These are phyloP conservation scores for Rhizopogon vulgaris DNA, from an alignment of 768 basidiomycete genomes.

Conservation along the genomic window DNA sequence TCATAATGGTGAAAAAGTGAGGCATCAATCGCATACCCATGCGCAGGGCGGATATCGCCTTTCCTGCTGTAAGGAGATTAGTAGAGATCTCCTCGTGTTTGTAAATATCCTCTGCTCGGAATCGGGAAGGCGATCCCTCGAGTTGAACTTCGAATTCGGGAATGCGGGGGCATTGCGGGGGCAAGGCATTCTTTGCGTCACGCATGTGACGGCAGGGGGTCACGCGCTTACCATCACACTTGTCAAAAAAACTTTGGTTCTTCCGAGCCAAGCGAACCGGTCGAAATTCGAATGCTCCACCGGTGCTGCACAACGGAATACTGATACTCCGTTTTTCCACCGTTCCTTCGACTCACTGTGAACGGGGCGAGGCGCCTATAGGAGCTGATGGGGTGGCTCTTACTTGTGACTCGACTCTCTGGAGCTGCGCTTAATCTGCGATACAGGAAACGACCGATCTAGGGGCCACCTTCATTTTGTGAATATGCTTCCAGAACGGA, in stretches of 20 bases:
- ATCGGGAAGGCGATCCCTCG: slow-evolving; percentile 8
- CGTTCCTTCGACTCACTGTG: neutral
- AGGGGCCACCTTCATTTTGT: slow-evolving; percentile 24
- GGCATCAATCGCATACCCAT: neutral
- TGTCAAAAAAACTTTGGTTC: neutral
- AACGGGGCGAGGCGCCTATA: neutral
- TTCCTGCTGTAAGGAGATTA: slow-evolving; percentile 7
- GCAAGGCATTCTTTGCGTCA: slow-evolving; percentile 4
- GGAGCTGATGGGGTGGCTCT: slow-evolving; percentile 4
- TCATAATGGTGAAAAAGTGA: neutral
- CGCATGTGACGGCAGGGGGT: slow-evolving; percentile 2
- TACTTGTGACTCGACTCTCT: slow-evolving; percentile 3
- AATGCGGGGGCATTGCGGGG: slow-evolving; percentile 6
- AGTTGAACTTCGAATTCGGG: neutral
- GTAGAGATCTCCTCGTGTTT: slow-evolving; percentile 7
- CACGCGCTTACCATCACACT: slow-evolving; percentile 11
- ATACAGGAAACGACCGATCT: slow-evolving; percentile 21
- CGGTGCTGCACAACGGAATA: slow-evolving; percentile 1
- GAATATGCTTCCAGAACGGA: slow-evolving; percentile 25
- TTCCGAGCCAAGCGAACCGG: neutral
- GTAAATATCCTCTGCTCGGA: slow-evolving; percentile 1
- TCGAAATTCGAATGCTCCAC: neutral
- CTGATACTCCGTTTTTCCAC: neutral
- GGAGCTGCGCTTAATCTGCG: slow-evolving; percentile 23
- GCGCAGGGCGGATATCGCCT: slow-evolving; percentile 4